Conservation (phyloP, 371 early-diverging fungal genomes). For the Smittium culicis region DNA sequence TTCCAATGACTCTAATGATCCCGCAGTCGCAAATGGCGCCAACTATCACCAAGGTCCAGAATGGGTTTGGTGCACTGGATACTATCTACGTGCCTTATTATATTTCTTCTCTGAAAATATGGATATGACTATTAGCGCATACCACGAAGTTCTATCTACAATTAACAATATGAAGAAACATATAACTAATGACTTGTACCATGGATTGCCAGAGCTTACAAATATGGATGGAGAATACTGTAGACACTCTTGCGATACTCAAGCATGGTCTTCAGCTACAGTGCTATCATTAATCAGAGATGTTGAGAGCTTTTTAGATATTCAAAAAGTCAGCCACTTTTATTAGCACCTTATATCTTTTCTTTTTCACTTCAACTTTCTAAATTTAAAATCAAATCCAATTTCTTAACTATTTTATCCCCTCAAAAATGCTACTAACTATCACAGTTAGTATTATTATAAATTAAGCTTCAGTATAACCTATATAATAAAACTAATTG, state of each 20-base stretch:
- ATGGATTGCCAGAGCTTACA: slow-evolving; percentile 90
- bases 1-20: slow-evolving; percentile 69
- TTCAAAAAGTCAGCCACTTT: neutral
- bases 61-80: slow-evolving; percentile 90
- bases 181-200: slow-evolving; percentile 50
- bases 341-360: too few relatives aligned
- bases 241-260: slow-evolving; percentile 72
- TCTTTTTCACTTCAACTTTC: too few relatives aligned
- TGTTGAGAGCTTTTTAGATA: slow-evolving; percentile 1
- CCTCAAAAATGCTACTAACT: too few relatives aligned
- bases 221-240: slow-evolving; percentile 74
- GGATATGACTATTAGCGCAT: slow-evolving; percentile 16
- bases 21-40: slow-evolving; percentile 74
- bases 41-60: slow-evolving; percentile 97
- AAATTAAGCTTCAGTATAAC: too few relatives aligned
- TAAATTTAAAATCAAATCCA: too few relatives aligned
- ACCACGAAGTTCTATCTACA: slow-evolving; percentile 41
- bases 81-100: slow-evolving; percentile 73
- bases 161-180: slow-evolving; percentile 59
- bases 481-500: too few relatives aligned
- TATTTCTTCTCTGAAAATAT: slow-evolving; percentile 36
- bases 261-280: slow-evolving; percentile 82
- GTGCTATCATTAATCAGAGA: slow-evolving; percentile 21
- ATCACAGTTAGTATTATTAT: too few relatives aligned
- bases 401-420: too few relatives aligned